phyloP scores from a whole-genome alignment of 768 basidiomycete species.

The Mycena capillaripes region DNA sequence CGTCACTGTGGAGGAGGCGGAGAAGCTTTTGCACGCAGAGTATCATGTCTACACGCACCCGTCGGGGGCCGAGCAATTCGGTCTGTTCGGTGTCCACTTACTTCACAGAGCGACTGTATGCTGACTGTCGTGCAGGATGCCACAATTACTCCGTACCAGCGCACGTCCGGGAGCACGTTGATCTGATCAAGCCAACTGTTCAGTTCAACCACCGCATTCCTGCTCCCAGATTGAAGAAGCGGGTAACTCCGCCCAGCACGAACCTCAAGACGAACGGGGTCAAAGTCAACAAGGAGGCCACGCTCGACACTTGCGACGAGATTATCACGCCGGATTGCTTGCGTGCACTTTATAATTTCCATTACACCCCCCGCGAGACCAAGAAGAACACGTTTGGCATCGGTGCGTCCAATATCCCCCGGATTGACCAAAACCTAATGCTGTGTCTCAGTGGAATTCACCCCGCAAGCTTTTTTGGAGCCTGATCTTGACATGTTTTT shows the following conservation, averaged over 20 bases:
- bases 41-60: constrained; percentile 57
- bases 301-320: constrained; percentile 50
- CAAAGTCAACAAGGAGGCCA: not conserved
- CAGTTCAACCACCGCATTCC: constrained; percentile 51
- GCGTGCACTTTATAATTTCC: constrained; percentile 53
- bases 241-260: not conserved
- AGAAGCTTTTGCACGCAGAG: constrained; percentile 56
- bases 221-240: constrained; percentile 32
- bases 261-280: constrained; percentile 37
- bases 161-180: constrained; percentile 53
- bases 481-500: constrained; percentile 48
- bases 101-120: not conserved
- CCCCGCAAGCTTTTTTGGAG: constrained; percentile 53
- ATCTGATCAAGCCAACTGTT: constrained; percentile 60
- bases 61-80: constrained; percentile 54
- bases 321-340: constrained; percentile 57
- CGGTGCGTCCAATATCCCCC: constrained; percentile 35
- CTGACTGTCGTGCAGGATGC: constrained; percentile 44
- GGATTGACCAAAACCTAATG: not conserved
- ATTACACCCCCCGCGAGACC: constrained; percentile 45
- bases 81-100: constrained; percentile 38
- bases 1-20: constrained; percentile 58
- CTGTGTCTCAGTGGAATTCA: constrained; percentile 50
- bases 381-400: constrained; percentile 57
- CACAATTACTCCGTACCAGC: constrained; percentile 57